Conservation (phyloP, 192 early-diverging fungal genomes). For the Nowakowskiella sp. region DNA sequence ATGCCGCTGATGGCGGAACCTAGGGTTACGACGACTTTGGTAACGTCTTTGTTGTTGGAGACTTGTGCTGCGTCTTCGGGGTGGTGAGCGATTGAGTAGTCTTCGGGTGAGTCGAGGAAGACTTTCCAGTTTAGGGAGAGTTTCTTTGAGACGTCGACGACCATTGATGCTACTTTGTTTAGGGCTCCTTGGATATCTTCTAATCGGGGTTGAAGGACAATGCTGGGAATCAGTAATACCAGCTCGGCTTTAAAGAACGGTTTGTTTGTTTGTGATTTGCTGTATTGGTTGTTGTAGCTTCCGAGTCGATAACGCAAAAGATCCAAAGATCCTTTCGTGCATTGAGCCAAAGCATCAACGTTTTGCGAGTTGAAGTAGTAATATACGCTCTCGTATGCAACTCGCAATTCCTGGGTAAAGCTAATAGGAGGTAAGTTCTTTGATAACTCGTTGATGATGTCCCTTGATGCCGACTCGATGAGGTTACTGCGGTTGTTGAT, state of each 20-base stretch:
- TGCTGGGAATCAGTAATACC: conserved; percentile 50
- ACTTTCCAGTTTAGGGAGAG: conserved; percentile 43
- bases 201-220: conserved; percentile 53
- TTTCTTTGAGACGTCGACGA: conserved; percentile 55
- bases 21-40: conserved; percentile 47
- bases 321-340: conserved; percentile 56
- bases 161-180: conserved; percentile 45
- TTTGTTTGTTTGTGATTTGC: conserved; percentile 38
- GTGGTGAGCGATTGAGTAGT: conserved; percentile 30
- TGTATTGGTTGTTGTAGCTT: conserved; percentile 55
- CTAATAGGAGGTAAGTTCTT: conserved; percentile 38
- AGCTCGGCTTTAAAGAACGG: conserved; percentile 57
- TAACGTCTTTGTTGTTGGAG: conserved; percentile 59
- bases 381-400: conserved; percentile 56
- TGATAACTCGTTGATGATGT: conserved; percentile 46
- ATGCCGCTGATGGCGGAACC: conserved; percentile 51
- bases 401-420: conserved; percentile 31
- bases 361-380: conserved; percentile 56
- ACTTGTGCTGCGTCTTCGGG: conserved; percentile 56
- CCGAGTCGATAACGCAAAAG: conserved; percentile 43
- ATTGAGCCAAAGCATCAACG: conserved; percentile 52
- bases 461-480: conserved; percentile 48
- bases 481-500: conserved; percentile 54
- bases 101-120: conserved; percentile 37
- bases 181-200: conserved; percentile 55